Evolutionary conservation across 768 basidiomycete genomes (phyloP).

Genomic region (Auriscalpium orientale): DNA sequence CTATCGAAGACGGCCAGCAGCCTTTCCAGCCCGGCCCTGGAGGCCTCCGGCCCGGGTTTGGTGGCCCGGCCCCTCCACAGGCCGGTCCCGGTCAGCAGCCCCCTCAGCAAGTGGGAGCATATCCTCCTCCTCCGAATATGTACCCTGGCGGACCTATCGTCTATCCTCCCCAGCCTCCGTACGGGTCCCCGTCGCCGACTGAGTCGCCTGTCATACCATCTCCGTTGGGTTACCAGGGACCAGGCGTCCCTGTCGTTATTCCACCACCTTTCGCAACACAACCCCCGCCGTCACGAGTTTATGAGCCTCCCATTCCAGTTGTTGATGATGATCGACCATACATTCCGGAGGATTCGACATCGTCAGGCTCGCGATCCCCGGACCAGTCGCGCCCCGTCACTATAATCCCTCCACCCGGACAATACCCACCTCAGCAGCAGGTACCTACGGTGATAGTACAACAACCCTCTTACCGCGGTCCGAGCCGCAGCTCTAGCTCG

Average conservation of each 20-base stretch:
- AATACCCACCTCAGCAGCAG: not conserved
- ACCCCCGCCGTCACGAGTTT: not conserved
- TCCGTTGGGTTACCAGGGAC: slow-evolving; percentile 1
- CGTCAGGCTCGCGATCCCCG: not conserved
- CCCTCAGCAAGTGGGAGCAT: not conserved
- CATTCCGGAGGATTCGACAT: slow-evolving; percentile 3
- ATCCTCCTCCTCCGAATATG: not conserved
- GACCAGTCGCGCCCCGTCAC: not conserved
- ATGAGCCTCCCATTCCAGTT: slow-evolving; percentile 4
- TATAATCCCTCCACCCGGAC: not conserved
- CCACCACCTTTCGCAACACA: not conserved
- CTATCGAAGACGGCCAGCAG: no score
- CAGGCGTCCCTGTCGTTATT: not conserved
- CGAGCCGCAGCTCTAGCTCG: not conserved
- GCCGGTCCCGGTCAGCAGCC: not conserved
- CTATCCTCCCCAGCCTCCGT: not conserved
- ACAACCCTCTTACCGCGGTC: not conserved
- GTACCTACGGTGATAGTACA: not conserved
- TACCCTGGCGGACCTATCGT: not conserved
- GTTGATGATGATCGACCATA: not conserved
- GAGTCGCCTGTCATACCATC: slow-evolving; percentile 9
- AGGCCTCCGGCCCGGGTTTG: not conserved
- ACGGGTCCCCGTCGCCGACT: slow-evolving; percentile 2
- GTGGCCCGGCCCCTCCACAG: no score
- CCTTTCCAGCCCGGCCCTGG: no score